Evolutionary conservation across 345 rosid genomes (phyloP), one percentile per base, ranked within the genome.

Genomic region (Eucalyptus grandis): DNA sequence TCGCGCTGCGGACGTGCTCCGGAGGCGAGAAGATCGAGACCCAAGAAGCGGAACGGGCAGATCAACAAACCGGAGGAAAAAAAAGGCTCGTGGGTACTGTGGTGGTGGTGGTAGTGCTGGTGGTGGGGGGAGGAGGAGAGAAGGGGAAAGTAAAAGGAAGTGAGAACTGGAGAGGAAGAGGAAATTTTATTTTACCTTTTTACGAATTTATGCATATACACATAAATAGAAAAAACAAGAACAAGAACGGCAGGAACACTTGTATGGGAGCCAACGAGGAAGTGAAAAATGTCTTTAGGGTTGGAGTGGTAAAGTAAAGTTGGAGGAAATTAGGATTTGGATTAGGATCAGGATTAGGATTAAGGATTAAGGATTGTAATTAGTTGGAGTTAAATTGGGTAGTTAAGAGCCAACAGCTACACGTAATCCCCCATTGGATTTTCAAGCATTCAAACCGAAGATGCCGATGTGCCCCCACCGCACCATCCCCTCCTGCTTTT

Each of bases 21-120:
- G 91, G 92, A 92, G 89, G 87, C 91, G 89, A 91, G 93, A 93
- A 93, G 96, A 95, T 95, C 95, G 94, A 94, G 92, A 90, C 91
- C 92, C 49, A 49, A 49, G 43, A 44, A 40, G 49, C 53, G 87
- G 91, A 90, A 51, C n/a, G 43, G 90, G 97, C 94, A 93, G 98
- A 96, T 97, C 98, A 97, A 94, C 97, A 92, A 97, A 96, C 93
- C 94, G 91, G 94, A 92, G 94, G 58, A 53, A 53, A 93, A 93
- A 89, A 86, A 85, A 43, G 34, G 19, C 40, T 44, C 82, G 92
- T 50, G 93, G 90, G 91, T 90, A 93, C 58, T 90, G 91, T 91
- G 91, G 91, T 92, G 91, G 34, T 62, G 67, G 31, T 60, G 67
- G 8, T 60, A 15, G 4, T 62, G 69, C 58, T 53, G 58, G 11